Percentiles rank a stretch among this genome's conserved stretches.
Conservation (phyloP, 2,329 filamentous ascomycete species). For the Alternaria brassicae region DNA sequence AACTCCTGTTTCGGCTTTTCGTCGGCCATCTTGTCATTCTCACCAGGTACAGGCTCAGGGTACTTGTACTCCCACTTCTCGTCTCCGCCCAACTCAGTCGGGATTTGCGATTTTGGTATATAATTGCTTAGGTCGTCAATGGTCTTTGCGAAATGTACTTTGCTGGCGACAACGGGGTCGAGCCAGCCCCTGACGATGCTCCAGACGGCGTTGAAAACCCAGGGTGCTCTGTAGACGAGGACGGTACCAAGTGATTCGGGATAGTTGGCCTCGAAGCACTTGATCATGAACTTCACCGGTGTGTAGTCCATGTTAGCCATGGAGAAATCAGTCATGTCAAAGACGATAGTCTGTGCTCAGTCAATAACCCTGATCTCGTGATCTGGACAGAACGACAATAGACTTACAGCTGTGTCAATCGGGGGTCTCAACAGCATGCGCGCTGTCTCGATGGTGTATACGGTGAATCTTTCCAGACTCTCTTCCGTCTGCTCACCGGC, state of each 20-base stretch:
- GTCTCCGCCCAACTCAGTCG: constrained; percentile 83
- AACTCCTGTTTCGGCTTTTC: constrained; percentile 67
- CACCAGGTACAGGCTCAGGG: constrained; percentile 74
- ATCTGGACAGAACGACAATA: background rate
- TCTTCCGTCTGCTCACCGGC: constrained; percentile 82
- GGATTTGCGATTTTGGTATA: constrained; percentile 73
- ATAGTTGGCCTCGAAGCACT: constrained; percentile 98
- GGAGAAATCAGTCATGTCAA: constrained; percentile 94
- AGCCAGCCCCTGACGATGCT: constrained; percentile 95
- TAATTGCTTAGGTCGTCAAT: constrained; percentile 79
- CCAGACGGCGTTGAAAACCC: constrained; percentile 98
- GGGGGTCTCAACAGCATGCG: constrained; percentile 79
- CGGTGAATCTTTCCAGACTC: constrained; percentile 85
- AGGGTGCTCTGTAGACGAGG: constrained; percentile 93
- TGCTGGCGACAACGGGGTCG: constrained; percentile 92
- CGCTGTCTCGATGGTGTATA: constrained; percentile 94
- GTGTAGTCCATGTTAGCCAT: constrained; percentile 98
- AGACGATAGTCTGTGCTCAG: constrained; percentile 77
- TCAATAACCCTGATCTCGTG: background rate
- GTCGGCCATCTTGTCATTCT: constrained; percentile 78
- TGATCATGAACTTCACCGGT: constrained; percentile 99
- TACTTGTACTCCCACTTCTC: constrained; percentile 88
- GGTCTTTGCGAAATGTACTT: constrained; percentile 91
- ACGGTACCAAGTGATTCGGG: constrained; percentile 90
- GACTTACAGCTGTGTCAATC: constrained; percentile 87